Conservation (phyloP, 2,329 filamentous ascomycete genomes). For the Nothopassalora personata region DNA sequence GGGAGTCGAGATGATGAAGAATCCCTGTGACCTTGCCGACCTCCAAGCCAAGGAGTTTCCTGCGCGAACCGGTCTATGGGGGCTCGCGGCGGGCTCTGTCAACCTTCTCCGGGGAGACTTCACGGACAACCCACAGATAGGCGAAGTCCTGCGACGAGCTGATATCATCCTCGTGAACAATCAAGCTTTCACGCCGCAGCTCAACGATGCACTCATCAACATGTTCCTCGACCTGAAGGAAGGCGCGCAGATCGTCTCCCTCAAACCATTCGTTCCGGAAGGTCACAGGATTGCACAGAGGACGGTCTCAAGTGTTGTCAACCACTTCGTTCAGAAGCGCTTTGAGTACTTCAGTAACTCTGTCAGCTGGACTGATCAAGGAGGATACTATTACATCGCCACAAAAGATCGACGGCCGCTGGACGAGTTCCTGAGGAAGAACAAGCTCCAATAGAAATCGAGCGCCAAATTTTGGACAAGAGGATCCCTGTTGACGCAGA, state of each 20-base stretch:
- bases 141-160: conserved; percentile 69
- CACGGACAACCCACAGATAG: conserved; percentile 64
- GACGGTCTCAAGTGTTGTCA: conserved; percentile 75
- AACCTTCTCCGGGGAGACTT: conserved; percentile 80
- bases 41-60: conserved; percentile 77
- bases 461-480: not conserved
- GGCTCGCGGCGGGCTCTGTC: conserved; percentile 72
- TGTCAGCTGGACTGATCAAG: conserved; percentile 84
- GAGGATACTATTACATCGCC: conserved; percentile 80
- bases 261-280: conserved; percentile 84
- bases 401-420: conserved; percentile 62
- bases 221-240: conserved; percentile 92
- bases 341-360: conserved; percentile 60
- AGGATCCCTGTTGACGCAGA: too few relatives aligned
- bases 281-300: conserved; percentile 67
- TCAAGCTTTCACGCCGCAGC: conserved; percentile 82
- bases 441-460: conserved; percentile 12
- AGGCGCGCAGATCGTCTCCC: conserved; percentile 81
- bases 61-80: conserved; percentile 84
- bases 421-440: conserved; percentile 43
- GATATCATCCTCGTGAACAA: conserved; percentile 99
- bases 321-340: conserved; percentile 72
- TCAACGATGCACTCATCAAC: conserved; percentile 78
- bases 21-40: conserved; percentile 75
- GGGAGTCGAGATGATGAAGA: conserved; percentile 95